Conservation (phyloP, 1,284 basidiomycete species). For the Ganoderma multipileum region DNA sequence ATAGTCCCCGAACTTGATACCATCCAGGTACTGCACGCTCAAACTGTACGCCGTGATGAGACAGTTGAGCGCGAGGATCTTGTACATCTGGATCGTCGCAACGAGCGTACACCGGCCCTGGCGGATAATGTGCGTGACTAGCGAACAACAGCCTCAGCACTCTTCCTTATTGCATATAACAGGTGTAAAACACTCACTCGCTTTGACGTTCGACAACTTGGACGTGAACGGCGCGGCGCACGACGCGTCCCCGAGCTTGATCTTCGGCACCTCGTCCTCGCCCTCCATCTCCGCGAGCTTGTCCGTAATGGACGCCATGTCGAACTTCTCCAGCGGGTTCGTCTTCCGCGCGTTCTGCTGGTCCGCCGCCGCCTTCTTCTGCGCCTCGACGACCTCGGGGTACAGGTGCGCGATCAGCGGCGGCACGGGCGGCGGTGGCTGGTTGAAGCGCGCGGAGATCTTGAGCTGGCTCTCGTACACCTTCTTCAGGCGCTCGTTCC, state of each 20-base stretch:
- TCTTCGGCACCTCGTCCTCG: conserved; percentile 92
- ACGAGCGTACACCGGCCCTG: conserved; percentile 97
- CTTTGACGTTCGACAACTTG: conserved; percentile 91
- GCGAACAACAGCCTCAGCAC: conserved; percentile 20
- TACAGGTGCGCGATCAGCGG: conserved; percentile 83
- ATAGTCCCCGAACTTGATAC: conserved; percentile 98
- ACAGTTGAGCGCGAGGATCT: conserved; percentile 95
- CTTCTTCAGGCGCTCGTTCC: conserved; percentile 89
- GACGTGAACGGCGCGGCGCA: conserved; percentile 98
- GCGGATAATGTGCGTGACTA: conserved; percentile 94
- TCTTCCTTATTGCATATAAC: background rate
- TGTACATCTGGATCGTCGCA: conserved; percentile 98
- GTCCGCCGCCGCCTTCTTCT: conserved; percentile 75
- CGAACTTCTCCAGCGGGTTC: conserved; percentile 96
- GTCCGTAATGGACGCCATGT: conserved; percentile 86
- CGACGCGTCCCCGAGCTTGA: conserved; percentile 96
- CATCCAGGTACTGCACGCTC: conserved; percentile 95
- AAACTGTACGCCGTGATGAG: conserved; percentile 95
- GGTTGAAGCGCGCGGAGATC: conserved; percentile 88
- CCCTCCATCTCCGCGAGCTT: conserved; percentile 92
- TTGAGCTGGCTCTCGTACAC: conserved; percentile 94
- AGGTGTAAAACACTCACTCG: conserved; percentile 63
- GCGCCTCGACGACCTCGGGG: conserved; percentile 91
- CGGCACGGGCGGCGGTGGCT: conserved; percentile 91
- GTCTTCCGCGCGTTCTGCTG: conserved; percentile 71